A percentile compares a stretch with the other conserved stretches of the same genome.
phyloP scores from a whole-genome alignment of 495 filamentous ascomycete species.

The Penicillium herquei region DNA sequence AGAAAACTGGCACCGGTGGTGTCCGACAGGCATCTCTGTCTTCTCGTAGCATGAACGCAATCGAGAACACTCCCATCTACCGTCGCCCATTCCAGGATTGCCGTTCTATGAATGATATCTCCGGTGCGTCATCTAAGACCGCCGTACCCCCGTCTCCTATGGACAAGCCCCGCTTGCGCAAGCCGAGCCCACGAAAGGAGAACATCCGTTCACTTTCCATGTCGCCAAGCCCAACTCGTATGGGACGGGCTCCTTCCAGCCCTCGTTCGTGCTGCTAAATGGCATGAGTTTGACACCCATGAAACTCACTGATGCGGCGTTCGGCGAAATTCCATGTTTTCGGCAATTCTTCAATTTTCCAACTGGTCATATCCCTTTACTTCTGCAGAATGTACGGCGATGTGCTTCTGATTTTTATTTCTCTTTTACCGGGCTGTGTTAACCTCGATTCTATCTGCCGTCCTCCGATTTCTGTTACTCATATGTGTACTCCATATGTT shows the following conservation, averaged over 20 bases:
- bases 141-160: constrained; percentile 26
- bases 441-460: background rate
- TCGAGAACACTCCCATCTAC: constrained; percentile 32
- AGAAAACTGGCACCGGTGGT: constrained; percentile 31
- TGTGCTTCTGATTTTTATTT: constrained; percentile 11
- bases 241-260: constrained; percentile 27
- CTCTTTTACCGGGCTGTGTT: background rate
- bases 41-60: constrained; percentile 25
- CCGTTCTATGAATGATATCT: constrained; percentile 30
- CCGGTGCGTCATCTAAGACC: constrained; percentile 34
- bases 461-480: background rate
- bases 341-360: background rate
- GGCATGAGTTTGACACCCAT: background rate
- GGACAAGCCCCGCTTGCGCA: constrained; percentile 21
- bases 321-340: too few relatives aligned
- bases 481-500: background rate
- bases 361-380: constrained; percentile 9
- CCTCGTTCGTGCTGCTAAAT: constrained; percentile 4
- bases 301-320: background rate
- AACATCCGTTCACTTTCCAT: constrained; percentile 33
- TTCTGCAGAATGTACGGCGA: constrained; percentile 21
- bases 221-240: constrained; percentile 36
- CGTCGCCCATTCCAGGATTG: constrained; percentile 26
- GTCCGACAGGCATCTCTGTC: constrained; percentile 32
- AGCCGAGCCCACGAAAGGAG: constrained; percentile 36